Conservation (phyloP, 1,284 basidiomycete genomes). For the Wallemia hederae region DNA sequence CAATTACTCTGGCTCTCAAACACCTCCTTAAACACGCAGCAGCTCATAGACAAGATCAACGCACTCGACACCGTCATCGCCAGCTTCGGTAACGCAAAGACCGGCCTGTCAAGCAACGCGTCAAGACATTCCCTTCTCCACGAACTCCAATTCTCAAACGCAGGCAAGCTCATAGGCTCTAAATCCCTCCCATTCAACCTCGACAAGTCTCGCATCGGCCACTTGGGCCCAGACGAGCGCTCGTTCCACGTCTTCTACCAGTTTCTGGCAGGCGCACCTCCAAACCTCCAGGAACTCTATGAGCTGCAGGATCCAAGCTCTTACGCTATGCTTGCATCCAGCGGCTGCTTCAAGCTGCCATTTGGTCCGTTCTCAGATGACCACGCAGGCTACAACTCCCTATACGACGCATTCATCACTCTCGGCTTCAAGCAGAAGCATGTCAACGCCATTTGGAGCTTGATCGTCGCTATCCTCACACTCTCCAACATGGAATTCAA, state of each 20-base stretch:
- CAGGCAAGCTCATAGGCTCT: slow-evolving; percentile 57
- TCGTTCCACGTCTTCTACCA: slow-evolving; percentile 97
- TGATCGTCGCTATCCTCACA: slow-evolving; percentile 79
- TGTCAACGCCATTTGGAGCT: slow-evolving; percentile 77
- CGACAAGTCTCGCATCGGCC: slow-evolving; percentile 54
- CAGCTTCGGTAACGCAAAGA: slow-evolving; percentile 69
- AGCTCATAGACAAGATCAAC: slow-evolving; percentile 54
- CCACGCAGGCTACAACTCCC: slow-evolving; percentile 44
- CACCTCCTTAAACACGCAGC: slow-evolving; percentile 77
- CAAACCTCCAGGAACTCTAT: slow-evolving; percentile 63
- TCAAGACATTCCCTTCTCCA: slow-evolving; percentile 58
- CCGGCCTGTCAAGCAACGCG: slow-evolving; percentile 55
- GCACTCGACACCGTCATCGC: slow-evolving; percentile 86
- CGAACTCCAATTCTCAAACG: slow-evolving; percentile 74
- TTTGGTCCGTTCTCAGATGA: slow-evolving; percentile 11
- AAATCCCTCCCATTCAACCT: slow-evolving; percentile 95
- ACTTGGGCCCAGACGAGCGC: slow-evolving; percentile 45
- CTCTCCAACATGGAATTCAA: slow-evolving; percentile 83
- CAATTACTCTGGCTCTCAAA: slow-evolving; percentile 56
- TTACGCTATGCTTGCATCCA: slow-evolving; percentile 19
- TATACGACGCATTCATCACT: slow-evolving; percentile 73
- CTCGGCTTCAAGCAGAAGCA: slow-evolving; percentile 74
- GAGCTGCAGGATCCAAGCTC: slow-evolving; percentile 36
- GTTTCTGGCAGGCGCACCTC: slow-evolving; percentile 58
- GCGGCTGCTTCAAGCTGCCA: slow-evolving; percentile 14